A percentile compares a stretch with the other conserved stretches of the same genome.
Evolutionary conservation across 495 filamentous ascomycete species (phyloP).

Genomic region (Xylaria longipes): DNA sequence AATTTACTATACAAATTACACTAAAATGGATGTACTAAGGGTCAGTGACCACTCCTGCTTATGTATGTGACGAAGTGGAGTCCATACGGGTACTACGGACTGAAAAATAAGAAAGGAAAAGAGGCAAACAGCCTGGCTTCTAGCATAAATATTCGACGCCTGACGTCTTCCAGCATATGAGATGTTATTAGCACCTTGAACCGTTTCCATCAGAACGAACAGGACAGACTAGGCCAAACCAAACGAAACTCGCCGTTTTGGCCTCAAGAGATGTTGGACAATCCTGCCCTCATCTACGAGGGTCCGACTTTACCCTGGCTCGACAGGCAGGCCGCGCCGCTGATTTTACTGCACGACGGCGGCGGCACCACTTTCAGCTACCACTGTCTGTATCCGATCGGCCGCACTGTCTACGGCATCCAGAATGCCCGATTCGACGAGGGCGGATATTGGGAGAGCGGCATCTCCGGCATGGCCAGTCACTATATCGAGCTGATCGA

Average conservation of each 20-base stretch:
- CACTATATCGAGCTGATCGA: conserved; percentile 40
- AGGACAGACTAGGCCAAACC: neutral
- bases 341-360: conserved; percentile 48
- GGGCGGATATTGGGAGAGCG: conserved; percentile 42
- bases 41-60: too few relatives aligned
- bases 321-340: conserved; percentile 31
- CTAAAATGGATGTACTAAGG: too few relatives aligned
- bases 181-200: neutral
- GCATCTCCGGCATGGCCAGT: conserved; percentile 41
- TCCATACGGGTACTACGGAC: too few relatives aligned
- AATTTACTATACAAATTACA: too few relatives aligned
- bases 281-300: conserved; percentile 37
- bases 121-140: neutral
- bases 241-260: neutral
- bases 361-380: conserved; percentile 48
- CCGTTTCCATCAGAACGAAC: neutral
- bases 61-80: too few relatives aligned
- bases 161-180: neutral
- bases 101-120: neutral
- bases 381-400: conserved; percentile 39
- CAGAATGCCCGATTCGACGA: conserved; percentile 43
- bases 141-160: neutral
- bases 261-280: conserved; percentile 20
- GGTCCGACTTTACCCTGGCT: conserved; percentile 23
- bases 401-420: conserved; percentile 45